phyloP scores from a whole-genome alignment of 2,329 filamentous ascomycete species.

The Xylariaceae sp. region DNA sequence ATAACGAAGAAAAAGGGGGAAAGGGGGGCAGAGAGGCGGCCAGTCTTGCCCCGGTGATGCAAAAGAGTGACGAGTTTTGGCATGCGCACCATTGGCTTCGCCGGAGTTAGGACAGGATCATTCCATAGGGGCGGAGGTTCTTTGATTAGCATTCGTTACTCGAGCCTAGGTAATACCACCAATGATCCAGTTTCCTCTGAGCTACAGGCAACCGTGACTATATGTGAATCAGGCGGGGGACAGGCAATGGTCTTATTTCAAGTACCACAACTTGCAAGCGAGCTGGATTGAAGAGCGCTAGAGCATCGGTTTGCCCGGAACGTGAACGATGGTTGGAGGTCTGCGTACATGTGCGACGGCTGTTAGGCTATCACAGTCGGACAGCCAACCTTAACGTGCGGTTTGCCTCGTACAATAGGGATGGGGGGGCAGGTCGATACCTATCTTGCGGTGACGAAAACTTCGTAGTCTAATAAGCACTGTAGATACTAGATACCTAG shows the following conservation, averaged over 20 bases:
- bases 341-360: not conserved
- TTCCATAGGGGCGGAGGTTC: slow-evolving; percentile 13
- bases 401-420: not conserved
- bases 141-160: slow-evolving; percentile 16
- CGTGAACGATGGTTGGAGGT: not conserved
- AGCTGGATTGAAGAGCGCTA: not conserved
- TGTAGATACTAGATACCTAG: too few species aligned
- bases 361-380: not conserved
- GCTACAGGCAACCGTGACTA: not conserved
- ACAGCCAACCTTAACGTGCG: not conserved
- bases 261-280: not conserved
- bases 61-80: slow-evolving; percentile 7
- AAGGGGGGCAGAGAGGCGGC: not conserved
- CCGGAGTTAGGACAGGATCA: slow-evolving; percentile 5
- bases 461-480: too few species aligned
- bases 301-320: too few species aligned
- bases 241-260: not conserved
- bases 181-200: slow-evolving; percentile 10
- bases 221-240: not conserved
- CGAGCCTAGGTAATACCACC: slow-evolving; percentile 14
- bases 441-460: not conserved
- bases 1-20: not conserved
- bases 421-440: not conserved
- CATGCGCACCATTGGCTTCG: slow-evolving; percentile 11
- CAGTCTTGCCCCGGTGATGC: not conserved